Conservation (phyloP, 2,329 filamentous ascomycete genomes). For the Colletotrichum tofieldiae region DNA sequence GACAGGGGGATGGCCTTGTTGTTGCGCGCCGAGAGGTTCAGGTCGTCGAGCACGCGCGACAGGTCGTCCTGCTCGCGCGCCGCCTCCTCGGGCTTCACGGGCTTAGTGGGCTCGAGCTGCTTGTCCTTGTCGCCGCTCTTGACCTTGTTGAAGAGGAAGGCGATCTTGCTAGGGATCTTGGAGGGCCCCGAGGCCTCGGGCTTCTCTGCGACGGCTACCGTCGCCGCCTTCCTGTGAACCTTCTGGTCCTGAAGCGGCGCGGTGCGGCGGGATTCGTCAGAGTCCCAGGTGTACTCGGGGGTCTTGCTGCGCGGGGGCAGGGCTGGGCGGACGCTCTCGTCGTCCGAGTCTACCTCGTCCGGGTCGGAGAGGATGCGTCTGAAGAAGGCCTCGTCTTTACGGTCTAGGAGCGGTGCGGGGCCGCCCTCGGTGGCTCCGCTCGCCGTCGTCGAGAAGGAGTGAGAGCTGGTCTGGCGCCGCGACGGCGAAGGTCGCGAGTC, state of each 20-base stretch:
- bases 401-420: conserved; percentile 65
- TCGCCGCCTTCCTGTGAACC: conserved; percentile 44
- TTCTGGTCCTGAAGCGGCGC: conserved; percentile 25
- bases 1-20: conserved; percentile 89
- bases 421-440: conserved; percentile 48
- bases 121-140: conserved; percentile 58
- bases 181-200: conserved; percentile 10
- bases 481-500: conserved; percentile 35
- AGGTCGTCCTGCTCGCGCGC: conserved; percentile 79
- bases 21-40: conserved; percentile 88
- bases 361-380: conserved; percentile 64
- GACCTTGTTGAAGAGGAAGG: conserved; percentile 53
- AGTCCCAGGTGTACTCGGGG: conserved; percentile 66
- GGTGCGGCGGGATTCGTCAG: conserved; percentile 42
- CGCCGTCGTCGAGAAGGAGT: conserved; percentile 41
- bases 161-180: conserved; percentile 52
- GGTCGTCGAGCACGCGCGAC: conserved; percentile 82
- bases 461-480: conserved; percentile 44
- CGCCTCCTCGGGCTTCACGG: conserved; percentile 58
- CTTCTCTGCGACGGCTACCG: conserved; percentile 51
- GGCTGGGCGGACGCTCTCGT: conserved; percentile 64
- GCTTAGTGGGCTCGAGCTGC: conserved; percentile 49
- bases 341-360: conserved; percentile 46
- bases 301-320: conserved; percentile 69
- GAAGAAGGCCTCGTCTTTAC: conserved; percentile 73